Percentiles rank a stretch among this genome's conserved stretches.
These are phyloP conservation scores for Talaromyces rugulosus DNA, from an alignment of 2,329 filamentous ascomycete species.

Conservation along the genomic window DNA sequence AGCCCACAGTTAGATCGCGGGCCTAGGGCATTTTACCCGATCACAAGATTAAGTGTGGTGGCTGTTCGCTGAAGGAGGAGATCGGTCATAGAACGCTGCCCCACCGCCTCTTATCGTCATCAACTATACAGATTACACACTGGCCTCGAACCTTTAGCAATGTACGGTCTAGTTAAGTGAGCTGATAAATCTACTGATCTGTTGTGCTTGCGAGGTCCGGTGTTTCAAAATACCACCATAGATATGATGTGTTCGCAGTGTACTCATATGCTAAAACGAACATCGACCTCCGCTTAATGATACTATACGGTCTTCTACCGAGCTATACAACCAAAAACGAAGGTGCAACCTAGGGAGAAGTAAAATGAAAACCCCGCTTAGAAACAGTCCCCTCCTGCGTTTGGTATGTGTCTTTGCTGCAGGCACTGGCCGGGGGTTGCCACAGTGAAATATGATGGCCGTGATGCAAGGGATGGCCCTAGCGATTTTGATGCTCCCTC, in stretches of 20 bases:
- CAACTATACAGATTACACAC: neutral
- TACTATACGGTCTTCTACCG: neutral
- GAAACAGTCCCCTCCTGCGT: neutral
- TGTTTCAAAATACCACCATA: neutral
- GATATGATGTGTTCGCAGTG: neutral
- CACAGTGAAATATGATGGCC: constrained; percentile 20
- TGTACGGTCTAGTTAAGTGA: neutral
- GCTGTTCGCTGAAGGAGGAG: neutral
- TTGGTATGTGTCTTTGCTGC: constrained; percentile 8
- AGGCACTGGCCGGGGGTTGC: constrained; percentile 12
- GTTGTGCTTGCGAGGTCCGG: neutral
- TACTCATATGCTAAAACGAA: neutral
- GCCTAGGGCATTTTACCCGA: constrained; percentile 11
- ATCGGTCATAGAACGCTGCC: neutral
- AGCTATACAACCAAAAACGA: neutral
- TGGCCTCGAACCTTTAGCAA: neutral
- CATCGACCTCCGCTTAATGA: neutral
- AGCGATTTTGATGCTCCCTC: constrained; percentile 25
- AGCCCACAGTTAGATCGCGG: neutral
- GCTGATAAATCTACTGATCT: neutral
- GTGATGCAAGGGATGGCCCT: constrained; percentile 25
- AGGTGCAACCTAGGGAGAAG: neutral
- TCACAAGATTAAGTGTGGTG: neutral
- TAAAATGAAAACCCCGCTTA: neutral
- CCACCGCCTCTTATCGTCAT: neutral